phyloP scores from a whole-genome alignment of 208 protist species.

The Leishmania mexicana region DNA sequence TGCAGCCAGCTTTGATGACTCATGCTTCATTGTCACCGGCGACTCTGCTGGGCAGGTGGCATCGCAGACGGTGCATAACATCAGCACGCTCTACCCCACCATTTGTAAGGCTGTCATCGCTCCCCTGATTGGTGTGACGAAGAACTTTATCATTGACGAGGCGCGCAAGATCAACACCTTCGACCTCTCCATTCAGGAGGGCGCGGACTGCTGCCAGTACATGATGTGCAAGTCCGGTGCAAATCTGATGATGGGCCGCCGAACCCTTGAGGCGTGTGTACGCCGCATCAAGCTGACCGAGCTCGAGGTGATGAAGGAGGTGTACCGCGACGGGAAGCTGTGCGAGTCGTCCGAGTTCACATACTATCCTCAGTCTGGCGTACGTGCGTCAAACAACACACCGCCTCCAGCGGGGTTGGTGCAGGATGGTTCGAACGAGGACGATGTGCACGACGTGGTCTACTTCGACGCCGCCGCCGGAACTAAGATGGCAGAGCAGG shows the following conservation, averaged over 20 bases:
- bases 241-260: slow-evolving; percentile 73
- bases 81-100: slow-evolving; percentile 76
- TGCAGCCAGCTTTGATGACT: slow-evolving; percentile 59
- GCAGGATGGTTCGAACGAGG: slow-evolving; percentile 11
- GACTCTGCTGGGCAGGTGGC: slow-evolving; percentile 86
- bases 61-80: slow-evolving; percentile 85
- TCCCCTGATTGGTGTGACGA: slow-evolving; percentile 68
- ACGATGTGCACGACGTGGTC: slow-evolving; percentile 28
- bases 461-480: slow-evolving; percentile 84
- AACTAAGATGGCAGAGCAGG: slow-evolving; percentile 51
- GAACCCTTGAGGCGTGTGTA: slow-evolving; percentile 56
- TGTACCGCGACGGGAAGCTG: slow-evolving; percentile 58
- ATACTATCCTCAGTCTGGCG: slow-evolving; percentile 42
- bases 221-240: slow-evolving; percentile 88
- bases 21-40: slow-evolving; percentile 66
- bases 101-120: slow-evolving; percentile 65
- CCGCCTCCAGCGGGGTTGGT: slow-evolving; percentile 5
- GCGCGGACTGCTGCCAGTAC: slow-evolving; percentile 89
- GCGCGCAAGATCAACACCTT: slow-evolving; percentile 73
- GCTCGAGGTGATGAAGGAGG: slow-evolving; percentile 63
- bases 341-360: slow-evolving; percentile 39
- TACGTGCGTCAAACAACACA: slow-evolving; percentile 30
- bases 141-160: slow-evolving; percentile 75
- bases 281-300: slow-evolving; percentile 52
- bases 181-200: slow-evolving; percentile 74